Percentiles rank a stretch among this genome's conserved stretches.
Evolutionary conservation across 1,139 yeast genomes (phyloP).

Genomic region (Waltiozyma sp.): DNA sequence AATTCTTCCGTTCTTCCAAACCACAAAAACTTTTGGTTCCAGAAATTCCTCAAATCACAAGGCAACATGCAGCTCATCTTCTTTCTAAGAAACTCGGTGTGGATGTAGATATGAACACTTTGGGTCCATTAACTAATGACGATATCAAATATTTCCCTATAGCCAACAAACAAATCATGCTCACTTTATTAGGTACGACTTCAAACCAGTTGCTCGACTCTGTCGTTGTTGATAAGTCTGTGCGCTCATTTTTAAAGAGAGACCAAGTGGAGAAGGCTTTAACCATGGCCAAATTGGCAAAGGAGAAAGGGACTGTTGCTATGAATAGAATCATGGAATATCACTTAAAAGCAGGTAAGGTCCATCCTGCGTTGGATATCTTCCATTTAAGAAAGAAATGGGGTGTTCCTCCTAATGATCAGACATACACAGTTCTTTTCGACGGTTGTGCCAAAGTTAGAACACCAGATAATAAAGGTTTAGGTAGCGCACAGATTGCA

Average conservation of each 20-base stretch:
- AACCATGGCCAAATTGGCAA: conserved; percentile 39
- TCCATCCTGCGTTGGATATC: conserved; percentile 37
- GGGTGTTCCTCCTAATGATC: conserved; percentile 42
- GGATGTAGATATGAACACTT: conserved; percentile 13
- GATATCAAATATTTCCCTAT: conserved; percentile 23
- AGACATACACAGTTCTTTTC: conserved; percentile 45
- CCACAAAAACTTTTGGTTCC: not conserved
- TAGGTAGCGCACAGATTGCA: conserved; percentile 19
- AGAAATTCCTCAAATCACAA: conserved; percentile 6
- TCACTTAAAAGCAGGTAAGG: conserved; percentile 29
- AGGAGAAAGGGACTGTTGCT: conserved; percentile 42
- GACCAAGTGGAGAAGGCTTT: conserved; percentile 43
- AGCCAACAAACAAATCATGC: conserved; percentile 34
- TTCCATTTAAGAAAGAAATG: conserved; percentile 48
- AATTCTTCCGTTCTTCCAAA: not conserved
- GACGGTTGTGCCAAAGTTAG: conserved; percentile 39
- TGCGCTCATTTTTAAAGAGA: conserved; percentile 35
- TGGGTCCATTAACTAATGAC: conserved; percentile 25
- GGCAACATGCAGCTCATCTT: conserved; percentile 17
- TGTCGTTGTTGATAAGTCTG: conserved; percentile 40
- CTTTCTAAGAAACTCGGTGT: conserved; percentile 10
- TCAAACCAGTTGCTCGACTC: conserved; percentile 48
- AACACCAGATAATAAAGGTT: conserved; percentile 7
- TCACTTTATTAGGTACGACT: conserved; percentile 45
- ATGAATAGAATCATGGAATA: conserved; percentile 49